A percentile compares a stretch with the other conserved stretches of the same genome.
Evolutionary conservation across 768 basidiomycete species (phyloP).

Genomic region (Xanthoconium stramineum): DNA sequence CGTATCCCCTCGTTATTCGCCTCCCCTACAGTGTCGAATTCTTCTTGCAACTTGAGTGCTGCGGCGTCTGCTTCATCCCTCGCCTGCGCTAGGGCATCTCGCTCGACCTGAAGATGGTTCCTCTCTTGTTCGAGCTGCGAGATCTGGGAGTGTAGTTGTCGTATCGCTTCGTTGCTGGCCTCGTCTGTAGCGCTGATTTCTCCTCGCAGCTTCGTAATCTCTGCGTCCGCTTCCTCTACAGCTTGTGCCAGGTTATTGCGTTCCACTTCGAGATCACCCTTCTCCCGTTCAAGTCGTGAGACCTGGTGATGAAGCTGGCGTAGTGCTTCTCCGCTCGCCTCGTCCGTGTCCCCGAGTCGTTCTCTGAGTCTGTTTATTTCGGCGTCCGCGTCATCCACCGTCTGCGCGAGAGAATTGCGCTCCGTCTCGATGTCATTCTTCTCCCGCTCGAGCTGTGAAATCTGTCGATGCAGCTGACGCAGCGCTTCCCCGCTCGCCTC

Average conservation of each 20-base stretch:
- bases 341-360: constrained; percentile 65
- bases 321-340: constrained; percentile 68
- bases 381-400: constrained; percentile 46
- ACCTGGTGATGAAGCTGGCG: constrained; percentile 75
- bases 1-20: not conserved
- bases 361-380: constrained; percentile 63
- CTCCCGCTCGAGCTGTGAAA: constrained; percentile 71
- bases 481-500: constrained; percentile 78
- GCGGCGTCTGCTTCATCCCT: not conserved
- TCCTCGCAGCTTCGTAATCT: not conserved
- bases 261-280: constrained; percentile 44
- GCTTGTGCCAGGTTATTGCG: constrained; percentile 35
- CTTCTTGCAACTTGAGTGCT: not conserved
- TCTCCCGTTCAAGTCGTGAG: constrained; percentile 64
- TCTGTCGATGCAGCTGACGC: constrained; percentile 75
- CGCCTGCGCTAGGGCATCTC: not conserved
- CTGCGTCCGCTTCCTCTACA: not conserved
- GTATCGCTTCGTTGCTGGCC: constrained; percentile 68
- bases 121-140: constrained; percentile 63
- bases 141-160: constrained; percentile 75
- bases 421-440: constrained; percentile 48
- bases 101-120: constrained; percentile 37
- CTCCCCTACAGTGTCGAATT: not conserved
- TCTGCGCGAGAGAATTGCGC: constrained; percentile 36
- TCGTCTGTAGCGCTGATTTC: constrained; percentile 39